These are phyloP conservation scores for Podaxis rugospora DNA, from an alignment of 768 basidiomycete genomes.

Conservation along the genomic window DNA sequence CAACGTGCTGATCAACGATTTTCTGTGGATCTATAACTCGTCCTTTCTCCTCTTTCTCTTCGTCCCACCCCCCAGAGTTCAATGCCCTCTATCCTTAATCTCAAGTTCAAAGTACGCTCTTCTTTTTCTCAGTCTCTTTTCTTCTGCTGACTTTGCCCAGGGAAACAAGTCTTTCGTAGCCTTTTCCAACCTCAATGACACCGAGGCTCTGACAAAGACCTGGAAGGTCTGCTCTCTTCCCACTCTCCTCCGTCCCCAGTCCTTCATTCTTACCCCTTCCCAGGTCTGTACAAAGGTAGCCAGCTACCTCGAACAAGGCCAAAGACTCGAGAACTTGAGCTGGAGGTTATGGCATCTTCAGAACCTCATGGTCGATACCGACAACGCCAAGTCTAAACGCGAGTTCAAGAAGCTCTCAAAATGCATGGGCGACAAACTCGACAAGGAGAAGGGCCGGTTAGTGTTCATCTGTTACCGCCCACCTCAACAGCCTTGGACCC, in stretches of 20 bases:
- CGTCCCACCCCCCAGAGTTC: background rate
- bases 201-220: constrained; percentile 81
- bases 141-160: constrained; percentile 34
- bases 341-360: constrained; percentile 94
- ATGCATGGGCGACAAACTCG: constrained; percentile 86
- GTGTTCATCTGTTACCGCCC: constrained; percentile 25
- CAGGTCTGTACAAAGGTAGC: constrained; percentile 91
- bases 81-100: constrained; percentile 82
- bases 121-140: constrained; percentile 14
- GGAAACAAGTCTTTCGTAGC: constrained; percentile 95
- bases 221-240: constrained; percentile 63
- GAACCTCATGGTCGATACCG: constrained; percentile 86
- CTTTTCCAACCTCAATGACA: constrained; percentile 83
- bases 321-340: constrained; percentile 86
- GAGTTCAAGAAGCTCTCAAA: constrained; percentile 89
- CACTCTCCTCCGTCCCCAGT: constrained; percentile 18
- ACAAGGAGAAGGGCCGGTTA: constrained; percentile 88
- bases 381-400: constrained; percentile 84
- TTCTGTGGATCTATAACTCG: constrained; percentile 10
- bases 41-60: background rate
- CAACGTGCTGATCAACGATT: constrained; percentile 8
- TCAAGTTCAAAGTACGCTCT: constrained; percentile 72
- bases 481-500: constrained; percentile 29
- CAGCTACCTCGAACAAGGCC: constrained; percentile 86
- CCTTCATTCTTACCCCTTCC: constrained; percentile 22